Evolutionary conservation across 2,329 filamentous ascomycete species (phyloP), one percentile per base, ranked within the genome.

Genomic region (Aureobasidium vineae): DNA sequence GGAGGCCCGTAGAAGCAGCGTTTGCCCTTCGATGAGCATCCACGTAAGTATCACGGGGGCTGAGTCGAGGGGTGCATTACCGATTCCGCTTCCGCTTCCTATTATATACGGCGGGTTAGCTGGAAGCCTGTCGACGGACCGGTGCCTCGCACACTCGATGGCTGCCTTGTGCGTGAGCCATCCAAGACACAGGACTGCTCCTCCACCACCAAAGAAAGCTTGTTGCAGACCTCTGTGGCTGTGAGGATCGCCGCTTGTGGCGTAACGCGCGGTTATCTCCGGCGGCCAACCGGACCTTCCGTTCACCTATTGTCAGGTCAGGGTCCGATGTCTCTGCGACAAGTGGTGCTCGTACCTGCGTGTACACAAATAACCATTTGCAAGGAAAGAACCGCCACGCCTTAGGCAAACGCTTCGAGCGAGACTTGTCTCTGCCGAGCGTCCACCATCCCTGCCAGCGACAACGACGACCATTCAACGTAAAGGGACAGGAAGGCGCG

Each of bases 41-140:
- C 49, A 64, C 61, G 61, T 64, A 50, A 63, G 61, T 64, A 54
- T 53, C 61, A 64, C 61, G 49, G 54, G 33, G 61, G 61, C 61
- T 64, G 61, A 64, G 61, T 54, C 61, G 61, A 64, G 61, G 23
- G 36, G 47, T 64, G 61, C 61, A 64, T 64, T 43, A 19, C 61
- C 49, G 47, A 26, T 45, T 64, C 38, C 49, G 47, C 41, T 45
- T 64, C 38, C 49, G 47, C 41, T 54, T 64, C 49, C 49, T 54
- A 54, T 64, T 64, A 64, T 64, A 64, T 64, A 45, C 49, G 33
- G 16, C 49, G 33, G 49, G 60, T 50, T 54, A 64, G 61, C 49
- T 54, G 41, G 36, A 54, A 52, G 61, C 47, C 61, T 53, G 61
- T 53, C 49, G 28, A 41, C 38, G 26, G 15, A 23, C 50, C 26